Base-by-base conservation (phyloP, 129 eudicot genomes). In the sunflower (Helianthus annuus) region DNA sequence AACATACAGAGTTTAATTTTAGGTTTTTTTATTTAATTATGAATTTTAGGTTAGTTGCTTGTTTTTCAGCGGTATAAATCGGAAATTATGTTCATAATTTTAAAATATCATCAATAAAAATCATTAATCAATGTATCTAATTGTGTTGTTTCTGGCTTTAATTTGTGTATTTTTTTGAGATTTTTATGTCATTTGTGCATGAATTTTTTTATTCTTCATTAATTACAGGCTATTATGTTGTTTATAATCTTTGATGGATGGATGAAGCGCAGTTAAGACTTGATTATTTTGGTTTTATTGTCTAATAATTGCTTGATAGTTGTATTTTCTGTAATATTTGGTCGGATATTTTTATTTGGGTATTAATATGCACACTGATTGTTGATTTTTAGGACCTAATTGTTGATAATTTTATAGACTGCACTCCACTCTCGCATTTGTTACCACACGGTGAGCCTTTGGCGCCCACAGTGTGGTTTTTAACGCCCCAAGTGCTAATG, bases 91-190 rank as follows among this genome's bases (percentile, higher is more conserved):
- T 12, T 48, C 2, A 27, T 27, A 2, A 27, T 27, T 27, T 27
- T 51, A 10, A 40, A 40, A 5, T 40, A 5, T 68, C 55, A 62
- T 48, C 48, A 73, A 79, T 70, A 70, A 27, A 58, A 69, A 62
- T 38, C 34, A 72, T 77, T 76, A 66, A 69, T 54, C 56, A 72
- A 69, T 34, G 7, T 58, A 27, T 60, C 66, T 32, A 60, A 32
- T 53, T 22, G 15, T 34, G 1, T 36, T 60, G 45, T 29, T 29
- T 11, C 0, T 11, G 13, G 38, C 27, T 6, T 24, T 27, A 1
- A 60, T 10, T 60, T 60, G 7, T 60, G 2, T 12, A 12, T 34
- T 60, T 6, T 27, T 34, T 2, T 39, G 6, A n/a, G 46, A 46
- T 55, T 14, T 17, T 13, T 4, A 13, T 32, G 66, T 45, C 11